These are phyloP conservation scores for Rutidosis leptorrhynchoides DNA, from an alignment of 129 eudicot species.

Conservation along the genomic window DNA sequence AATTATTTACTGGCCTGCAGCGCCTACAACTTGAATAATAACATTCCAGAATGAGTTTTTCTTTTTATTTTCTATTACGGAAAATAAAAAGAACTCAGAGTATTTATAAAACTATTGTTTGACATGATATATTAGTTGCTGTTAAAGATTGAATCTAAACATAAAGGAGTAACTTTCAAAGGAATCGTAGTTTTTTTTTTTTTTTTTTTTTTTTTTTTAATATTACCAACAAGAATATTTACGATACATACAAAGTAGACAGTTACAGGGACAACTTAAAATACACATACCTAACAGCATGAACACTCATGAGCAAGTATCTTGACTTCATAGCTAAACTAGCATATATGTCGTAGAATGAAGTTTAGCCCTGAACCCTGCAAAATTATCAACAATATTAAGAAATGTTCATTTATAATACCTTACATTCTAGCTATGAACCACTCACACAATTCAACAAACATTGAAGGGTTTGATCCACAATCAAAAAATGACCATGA, in stretches of 20 bases:
- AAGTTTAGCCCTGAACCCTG: conserved; percentile 19
- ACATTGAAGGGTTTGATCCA: neutral
- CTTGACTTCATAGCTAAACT: conserved; percentile 12
- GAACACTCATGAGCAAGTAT: conserved; percentile 5
- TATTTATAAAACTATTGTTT: too few species aligned
- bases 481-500: neutral
- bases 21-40: too few species aligned
- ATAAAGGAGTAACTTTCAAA: too few species aligned
- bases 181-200: too few species aligned
- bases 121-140: too few species aligned
- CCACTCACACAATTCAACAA: neutral
- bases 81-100: too few species aligned
- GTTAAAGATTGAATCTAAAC: too few species aligned
- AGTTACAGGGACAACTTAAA: neutral
- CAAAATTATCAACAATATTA: conserved; percentile 2
- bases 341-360: neutral
- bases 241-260: neutral
- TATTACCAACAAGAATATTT: neutral
- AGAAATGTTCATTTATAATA: neutral
- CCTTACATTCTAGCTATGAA: neutral
- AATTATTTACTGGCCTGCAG: too few species aligned
- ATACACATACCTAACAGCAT: conserved; percentile 15
- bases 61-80: too few species aligned
- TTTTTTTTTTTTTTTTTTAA: too few species aligned
- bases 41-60: too few species aligned